These are phyloP conservation scores for Coleophoma cylindrospora DNA, from an alignment of 2,329 filamentous ascomycete genomes.

Conservation along the genomic window DNA sequence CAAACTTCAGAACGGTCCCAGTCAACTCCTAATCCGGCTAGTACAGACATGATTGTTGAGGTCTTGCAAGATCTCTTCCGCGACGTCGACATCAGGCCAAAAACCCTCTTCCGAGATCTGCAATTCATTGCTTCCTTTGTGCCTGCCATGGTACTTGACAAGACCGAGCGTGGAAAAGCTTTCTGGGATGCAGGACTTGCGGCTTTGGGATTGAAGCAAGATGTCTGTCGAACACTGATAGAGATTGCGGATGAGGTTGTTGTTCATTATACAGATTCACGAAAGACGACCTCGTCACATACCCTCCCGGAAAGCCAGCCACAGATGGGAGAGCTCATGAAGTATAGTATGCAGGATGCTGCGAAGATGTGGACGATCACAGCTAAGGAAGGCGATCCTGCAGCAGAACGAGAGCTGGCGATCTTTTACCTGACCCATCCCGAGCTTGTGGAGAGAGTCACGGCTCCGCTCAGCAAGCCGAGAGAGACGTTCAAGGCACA, in stretches of 20 bases:
- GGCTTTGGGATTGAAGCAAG: slow-evolving; percentile 83
- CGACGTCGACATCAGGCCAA: slow-evolving; percentile 65
- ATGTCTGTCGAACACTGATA: slow-evolving; percentile 68
- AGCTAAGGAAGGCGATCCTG: slow-evolving; percentile 84
- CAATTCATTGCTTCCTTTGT: slow-evolving; percentile 70
- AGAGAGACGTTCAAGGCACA: slow-evolving; percentile 87
- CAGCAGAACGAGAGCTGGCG: slow-evolving; percentile 87
- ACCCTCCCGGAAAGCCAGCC: slow-evolving; percentile 3
- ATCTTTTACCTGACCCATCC: slow-evolving; percentile 92
- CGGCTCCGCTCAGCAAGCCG: slow-evolving; percentile 77
- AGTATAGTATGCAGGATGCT: slow-evolving; percentile 73
- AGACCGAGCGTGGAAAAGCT: slow-evolving; percentile 64
- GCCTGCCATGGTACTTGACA: slow-evolving; percentile 53
- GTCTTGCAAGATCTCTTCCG: slow-evolving; percentile 64
- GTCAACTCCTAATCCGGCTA: slow-evolving; percentile 23
- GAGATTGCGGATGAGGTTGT: slow-evolving; percentile 67
- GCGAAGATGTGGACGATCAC: slow-evolving; percentile 89
- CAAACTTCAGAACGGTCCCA: slow-evolving; percentile 71
- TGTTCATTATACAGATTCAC: slow-evolving; percentile 60
- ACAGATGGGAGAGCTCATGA: slow-evolving; percentile 38
- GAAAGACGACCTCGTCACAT: slow-evolving; percentile 33
- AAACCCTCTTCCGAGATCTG: slow-evolving; percentile 75
- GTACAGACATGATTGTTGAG: slow-evolving; percentile 51
- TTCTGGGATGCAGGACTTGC: slow-evolving; percentile 82
- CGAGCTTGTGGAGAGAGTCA: slow-evolving; percentile 74